Base-by-base conservation (phyloP, 208 protist genomes). In the Wallacemonas rigidus region DNA sequence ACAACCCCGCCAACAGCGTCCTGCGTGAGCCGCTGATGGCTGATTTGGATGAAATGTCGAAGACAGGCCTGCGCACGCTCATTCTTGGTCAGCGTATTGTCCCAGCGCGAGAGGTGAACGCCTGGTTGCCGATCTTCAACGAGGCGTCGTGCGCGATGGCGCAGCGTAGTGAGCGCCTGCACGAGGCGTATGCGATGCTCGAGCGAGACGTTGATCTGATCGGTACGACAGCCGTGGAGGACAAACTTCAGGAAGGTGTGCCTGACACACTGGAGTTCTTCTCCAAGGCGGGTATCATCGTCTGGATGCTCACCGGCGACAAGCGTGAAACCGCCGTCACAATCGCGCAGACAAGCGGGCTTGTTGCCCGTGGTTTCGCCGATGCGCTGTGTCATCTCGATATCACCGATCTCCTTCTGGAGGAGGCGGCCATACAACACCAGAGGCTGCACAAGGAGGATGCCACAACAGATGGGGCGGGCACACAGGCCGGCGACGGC, bases 241-340 rank as follows among this genome's bases (percentile, higher is more conserved):
- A 99, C 83, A 96, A 97, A 77, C 79, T 99, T 60, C 98, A 99
- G 75, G 92, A 97, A 9, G 91, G 82, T 15, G 97, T 98, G 2
- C 91, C 94, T 26, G 96, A 98, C 60, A 96, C 95, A 38, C 95
- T 99, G 39, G 67, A 91, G 55, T 94, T 92, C 69, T 83, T 96
- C 51, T 74, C 87, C 15, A 71, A 90, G 58, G 94, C 94, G 2
- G 82, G 72, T 6, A 95, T 99, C 55, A 90, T 98, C 14, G 77
- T 99, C 35, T 99, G 98, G 98, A 95, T 99, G 76, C 83, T 99
- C 50, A 99, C 98, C 35, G 98, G 98, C 60, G 98, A 99, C 81
- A 99, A 99, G 85, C 82, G 93, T 51, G 94, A 99, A 74, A 99
- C 98, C 26, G 98, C 98, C 6, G 95, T 99, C 39, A 98, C 98